Evolutionary conservation across 2,329 filamentous ascomycete species (phyloP), one percentile per base, ranked within the genome.

Genomic region (Septoria petroselini): DNA sequence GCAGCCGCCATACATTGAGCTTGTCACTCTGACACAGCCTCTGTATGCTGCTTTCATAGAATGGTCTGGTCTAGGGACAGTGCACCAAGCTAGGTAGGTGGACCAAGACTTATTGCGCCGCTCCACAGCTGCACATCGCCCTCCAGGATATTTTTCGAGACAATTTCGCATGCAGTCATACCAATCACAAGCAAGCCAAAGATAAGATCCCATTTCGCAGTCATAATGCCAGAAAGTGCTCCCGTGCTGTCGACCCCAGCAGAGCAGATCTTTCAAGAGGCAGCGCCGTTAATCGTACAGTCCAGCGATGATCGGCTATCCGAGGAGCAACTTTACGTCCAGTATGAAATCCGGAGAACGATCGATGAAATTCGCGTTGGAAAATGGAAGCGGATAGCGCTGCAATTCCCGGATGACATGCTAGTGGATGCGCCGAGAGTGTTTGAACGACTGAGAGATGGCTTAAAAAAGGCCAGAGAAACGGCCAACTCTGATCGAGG

Each of bases 381-480:
- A 35, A 77, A 77, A 67, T 95, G 88, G 80, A 79, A 73, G 55
- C 80, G 86, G 42, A 80, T 98, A 25, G 93, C 90, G 1, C 73
- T 98, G n/a, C 93, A 98, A 66, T 97, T 98, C 61, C 91, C 93
- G 0, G 93, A 98, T 71, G 78, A 85, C 21, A 95, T 97, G 88
- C 79, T 98, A 1, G 76, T 81, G 1, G 90, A 98, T 75, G 88
- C 88, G 7, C 85, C 89, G 4, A 78, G 85, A 50, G 87, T 96
- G 0, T 89, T 85, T 49, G 82, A 84, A 46, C 73, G 82, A 0
- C 70, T 95, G 54, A 75, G 74, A 48, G 70, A 73, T 37, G 78
- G 76, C 0, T 64, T 85, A 41, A 54, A 43, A 31, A 21, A 45
- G 4, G 27, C 25, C 8, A 52, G 52, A 35, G 19, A 31, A 23